These are phyloP conservation scores for Mariannaea sp. DNA, from an alignment of 2,329 filamentous ascomycete species.

Conservation along the genomic window DNA sequence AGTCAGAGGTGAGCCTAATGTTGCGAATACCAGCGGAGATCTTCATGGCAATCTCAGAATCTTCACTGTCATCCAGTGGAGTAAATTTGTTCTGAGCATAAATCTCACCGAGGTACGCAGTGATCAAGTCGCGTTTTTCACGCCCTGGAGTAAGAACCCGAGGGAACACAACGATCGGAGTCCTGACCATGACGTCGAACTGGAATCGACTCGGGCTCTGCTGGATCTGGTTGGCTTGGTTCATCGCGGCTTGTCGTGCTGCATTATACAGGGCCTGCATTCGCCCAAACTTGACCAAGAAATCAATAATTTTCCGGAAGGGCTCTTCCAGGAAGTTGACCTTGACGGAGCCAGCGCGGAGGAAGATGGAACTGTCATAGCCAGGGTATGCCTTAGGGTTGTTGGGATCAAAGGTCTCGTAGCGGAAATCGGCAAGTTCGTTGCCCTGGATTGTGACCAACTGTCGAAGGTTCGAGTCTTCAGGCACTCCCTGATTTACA, in stretches of 20 bases:
- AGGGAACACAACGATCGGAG: conserved; percentile 95
- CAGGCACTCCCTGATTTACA: conserved; percentile 85
- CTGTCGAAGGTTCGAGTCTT: conserved; percentile 79
- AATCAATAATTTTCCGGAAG: conserved; percentile 97
- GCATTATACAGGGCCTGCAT: conserved; percentile 99
- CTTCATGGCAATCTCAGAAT: conserved; percentile 81
- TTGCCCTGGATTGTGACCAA: conserved; percentile 95
- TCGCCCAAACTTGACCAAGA: conserved; percentile 97
- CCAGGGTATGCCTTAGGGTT: conserved; percentile 79
- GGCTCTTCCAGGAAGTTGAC: conserved; percentile 97
- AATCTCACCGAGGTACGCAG: conserved; percentile 94
- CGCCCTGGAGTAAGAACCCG: conserved; percentile 72
- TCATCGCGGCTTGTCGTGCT: conserved; percentile 89
- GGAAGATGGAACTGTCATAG: conserved; percentile 88
- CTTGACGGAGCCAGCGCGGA: conserved; percentile 93
- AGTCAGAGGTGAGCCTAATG: conserved; percentile 85
- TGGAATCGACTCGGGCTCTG: conserved; percentile 89
- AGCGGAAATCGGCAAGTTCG: conserved; percentile 94
- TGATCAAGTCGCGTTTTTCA: conserved; percentile 79
- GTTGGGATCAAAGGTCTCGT: conserved; percentile 87
- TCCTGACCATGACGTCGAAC: conserved; percentile 91
- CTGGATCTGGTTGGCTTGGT: conserved; percentile 91
- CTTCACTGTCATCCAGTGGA: conserved; percentile 76
- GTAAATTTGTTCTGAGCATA: conserved; percentile 95
- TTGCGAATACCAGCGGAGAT: conserved; percentile 90